A percentile compares a stretch with the other conserved stretches of the same genome.
These are phyloP conservation scores for Colletotrichum tamarilloi DNA, from an alignment of 2,329 filamentous ascomycete genomes.

Conservation along the genomic window DNA sequence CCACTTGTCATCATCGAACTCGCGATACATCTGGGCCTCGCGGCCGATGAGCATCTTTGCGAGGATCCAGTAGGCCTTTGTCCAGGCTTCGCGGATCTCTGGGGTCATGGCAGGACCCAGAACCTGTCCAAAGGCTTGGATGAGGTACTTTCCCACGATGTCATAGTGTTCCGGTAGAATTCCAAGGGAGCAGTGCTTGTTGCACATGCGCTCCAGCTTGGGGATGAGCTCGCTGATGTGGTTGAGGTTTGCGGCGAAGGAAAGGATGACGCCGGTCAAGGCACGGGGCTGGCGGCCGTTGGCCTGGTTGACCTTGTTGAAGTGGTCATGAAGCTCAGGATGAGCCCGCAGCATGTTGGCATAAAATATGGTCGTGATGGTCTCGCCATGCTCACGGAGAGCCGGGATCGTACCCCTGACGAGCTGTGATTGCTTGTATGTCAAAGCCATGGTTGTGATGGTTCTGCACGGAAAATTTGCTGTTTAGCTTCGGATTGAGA, in stretches of 20 bases:
- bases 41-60: conserved; percentile 77
- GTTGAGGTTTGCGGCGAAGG: conserved; percentile 78
- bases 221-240: conserved; percentile 65
- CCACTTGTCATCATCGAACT: conserved; percentile 66
- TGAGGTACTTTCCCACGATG: conserved; percentile 76
- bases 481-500: neutral
- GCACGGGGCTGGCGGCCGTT: conserved; percentile 40
- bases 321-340: conserved; percentile 75
- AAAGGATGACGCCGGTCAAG: conserved; percentile 61
- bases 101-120: conserved; percentile 74
- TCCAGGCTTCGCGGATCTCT: conserved; percentile 75
- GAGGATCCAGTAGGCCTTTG: conserved; percentile 77
- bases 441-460: conserved; percentile 50
- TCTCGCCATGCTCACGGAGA: conserved; percentile 73
- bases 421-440: conserved; percentile 68
- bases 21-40: conserved; percentile 71
- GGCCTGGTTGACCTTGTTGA: conserved; percentile 61
- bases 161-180: conserved; percentile 77
- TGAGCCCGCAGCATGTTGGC: conserved; percentile 72
- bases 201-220: conserved; percentile 68
- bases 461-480: neutral
- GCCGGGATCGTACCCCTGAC: conserved; percentile 79
- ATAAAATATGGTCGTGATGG: conserved; percentile 80
- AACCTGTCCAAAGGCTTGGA: conserved; percentile 74
- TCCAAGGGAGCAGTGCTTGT: conserved; percentile 79